Evolutionary conservation across 257 asterid genomes (phyloP).

Genomic region (Echium plantagineum): DNA sequence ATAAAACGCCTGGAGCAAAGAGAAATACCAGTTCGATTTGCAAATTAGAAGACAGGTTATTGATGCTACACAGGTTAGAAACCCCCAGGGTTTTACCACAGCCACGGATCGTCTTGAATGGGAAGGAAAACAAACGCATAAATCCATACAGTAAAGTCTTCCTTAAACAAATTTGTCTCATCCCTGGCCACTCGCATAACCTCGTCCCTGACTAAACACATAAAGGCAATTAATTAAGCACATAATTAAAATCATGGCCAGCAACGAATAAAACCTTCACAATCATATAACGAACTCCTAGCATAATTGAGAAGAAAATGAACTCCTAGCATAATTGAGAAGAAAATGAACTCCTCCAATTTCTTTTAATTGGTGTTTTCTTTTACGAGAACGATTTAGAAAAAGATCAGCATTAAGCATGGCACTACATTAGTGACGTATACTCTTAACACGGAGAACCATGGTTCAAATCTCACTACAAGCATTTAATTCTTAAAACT

Average conservation of each 20-base stretch:
- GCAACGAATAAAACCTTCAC: too few relatives aligned
- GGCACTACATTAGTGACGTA: too few relatives aligned
- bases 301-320: too few relatives aligned
- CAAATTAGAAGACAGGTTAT: conserved; percentile 51
- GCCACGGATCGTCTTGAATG: conserved; percentile 72
- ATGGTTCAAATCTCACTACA: too few relatives aligned
- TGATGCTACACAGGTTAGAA: conserved; percentile 64
- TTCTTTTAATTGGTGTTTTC: too few relatives aligned
- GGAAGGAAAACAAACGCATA: conserved; percentile 63
- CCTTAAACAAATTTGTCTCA: conserved; percentile 75
- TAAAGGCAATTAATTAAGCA: conserved; percentile 2
- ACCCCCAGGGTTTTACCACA: conserved; percentile 60
- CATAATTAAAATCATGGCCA: neutral
- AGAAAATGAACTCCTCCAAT: too few relatives aligned
- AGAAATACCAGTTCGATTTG: conserved; percentile 75
- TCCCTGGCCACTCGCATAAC: conserved; percentile 81
- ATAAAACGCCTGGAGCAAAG: neutral
- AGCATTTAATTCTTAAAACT: too few relatives aligned
- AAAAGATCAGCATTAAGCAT: too few relatives aligned
- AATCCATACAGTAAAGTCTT: conserved; percentile 69
- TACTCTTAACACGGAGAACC: too few relatives aligned
- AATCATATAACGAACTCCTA: too few relatives aligned
- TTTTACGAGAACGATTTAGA: too few relatives aligned
- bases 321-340: too few relatives aligned
- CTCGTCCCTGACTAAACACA: conserved; percentile 47